phyloP scores from a whole-genome alignment of 148 eudicot species.

The Nepenthes mirabilis region DNA sequence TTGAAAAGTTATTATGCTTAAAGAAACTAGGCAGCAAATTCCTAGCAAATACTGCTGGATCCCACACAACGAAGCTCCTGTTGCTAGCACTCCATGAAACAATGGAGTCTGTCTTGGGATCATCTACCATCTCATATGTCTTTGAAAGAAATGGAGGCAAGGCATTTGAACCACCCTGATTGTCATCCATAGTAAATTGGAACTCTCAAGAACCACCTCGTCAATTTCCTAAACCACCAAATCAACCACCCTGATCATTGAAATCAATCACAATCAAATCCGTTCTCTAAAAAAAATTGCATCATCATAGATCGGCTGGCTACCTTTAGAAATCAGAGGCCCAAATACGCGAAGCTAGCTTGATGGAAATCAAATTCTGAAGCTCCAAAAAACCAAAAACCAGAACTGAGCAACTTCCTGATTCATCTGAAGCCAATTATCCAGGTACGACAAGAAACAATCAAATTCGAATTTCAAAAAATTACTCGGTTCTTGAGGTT shows the following conservation, averaged over 20 bases:
- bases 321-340: conserved; percentile 1
- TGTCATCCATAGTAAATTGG: conserved; percentile 49
- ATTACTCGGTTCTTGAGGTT: too few species aligned
- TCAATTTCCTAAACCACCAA: conserved; percentile 3
- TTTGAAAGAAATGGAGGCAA: conserved; percentile 75
- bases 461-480: too few species aligned
- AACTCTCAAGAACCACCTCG: conserved; percentile 7
- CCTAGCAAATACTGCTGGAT: conserved; percentile 57
- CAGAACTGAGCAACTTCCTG: not conserved
- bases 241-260: conserved; percentile 8
- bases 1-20: conserved; percentile 88
- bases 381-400: not conserved
- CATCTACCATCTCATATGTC: conserved; percentile 93
- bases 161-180: conserved; percentile 44
- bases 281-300: not conserved
- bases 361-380: too few species aligned
- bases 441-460: too few species aligned
- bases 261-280: conserved; percentile 5
- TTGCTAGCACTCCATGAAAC: conserved; percentile 75
- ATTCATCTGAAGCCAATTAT: conserved; percentile 1
- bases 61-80: conserved; percentile 72
- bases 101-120: conserved; percentile 42
- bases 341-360: not conserved
- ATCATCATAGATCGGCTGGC: not conserved
- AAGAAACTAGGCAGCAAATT: conserved; percentile 69